Evolutionary conservation across 306 rosid genomes (phyloP).

Genomic region (Castanea sativa): DNA sequence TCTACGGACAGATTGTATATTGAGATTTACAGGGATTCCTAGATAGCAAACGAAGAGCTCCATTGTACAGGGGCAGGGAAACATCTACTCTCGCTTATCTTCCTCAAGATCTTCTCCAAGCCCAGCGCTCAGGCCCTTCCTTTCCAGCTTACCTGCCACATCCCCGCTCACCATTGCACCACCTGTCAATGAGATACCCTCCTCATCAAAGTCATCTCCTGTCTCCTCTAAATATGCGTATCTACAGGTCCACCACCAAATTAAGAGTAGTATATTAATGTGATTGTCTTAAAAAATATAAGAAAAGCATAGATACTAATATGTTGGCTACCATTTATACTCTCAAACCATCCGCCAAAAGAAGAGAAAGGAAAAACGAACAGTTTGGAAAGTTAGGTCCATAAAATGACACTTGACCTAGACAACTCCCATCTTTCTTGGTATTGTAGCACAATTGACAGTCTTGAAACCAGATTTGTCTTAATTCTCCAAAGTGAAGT

Average conservation of each 20-base stretch:
- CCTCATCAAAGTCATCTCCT: constrained; percentile 84
- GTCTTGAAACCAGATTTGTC: neutral
- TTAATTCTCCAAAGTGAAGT: neutral
- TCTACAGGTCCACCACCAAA: constrained; percentile 35
- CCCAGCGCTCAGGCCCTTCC: constrained; percentile 44
- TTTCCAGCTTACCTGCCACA: constrained; percentile 40
- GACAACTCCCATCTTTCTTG: too few species aligned
- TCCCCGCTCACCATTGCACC: constrained; percentile 48
- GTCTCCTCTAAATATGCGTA: constrained; percentile 83
- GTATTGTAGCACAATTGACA: neutral
- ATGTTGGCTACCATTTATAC: too few species aligned
- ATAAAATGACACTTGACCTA: neutral
- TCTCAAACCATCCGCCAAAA: neutral
- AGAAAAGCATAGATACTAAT: too few species aligned
- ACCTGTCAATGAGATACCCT: constrained; percentile 78
- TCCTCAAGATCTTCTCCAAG: constrained; percentile 76
- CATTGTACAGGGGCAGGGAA: constrained; percentile 14
- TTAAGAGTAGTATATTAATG: neutral
- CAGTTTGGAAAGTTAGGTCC: neutral
- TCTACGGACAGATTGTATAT: constrained; percentile 24
- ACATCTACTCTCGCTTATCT: constrained; percentile 75
- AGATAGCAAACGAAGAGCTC: neutral
- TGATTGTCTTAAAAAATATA: neutral
- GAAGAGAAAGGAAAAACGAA: neutral
- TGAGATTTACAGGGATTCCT: constrained; percentile 32